Base-by-base conservation (phyloP, 2,329 filamentous ascomycete species). In the Plenodomus tracheiphilus region DNA sequence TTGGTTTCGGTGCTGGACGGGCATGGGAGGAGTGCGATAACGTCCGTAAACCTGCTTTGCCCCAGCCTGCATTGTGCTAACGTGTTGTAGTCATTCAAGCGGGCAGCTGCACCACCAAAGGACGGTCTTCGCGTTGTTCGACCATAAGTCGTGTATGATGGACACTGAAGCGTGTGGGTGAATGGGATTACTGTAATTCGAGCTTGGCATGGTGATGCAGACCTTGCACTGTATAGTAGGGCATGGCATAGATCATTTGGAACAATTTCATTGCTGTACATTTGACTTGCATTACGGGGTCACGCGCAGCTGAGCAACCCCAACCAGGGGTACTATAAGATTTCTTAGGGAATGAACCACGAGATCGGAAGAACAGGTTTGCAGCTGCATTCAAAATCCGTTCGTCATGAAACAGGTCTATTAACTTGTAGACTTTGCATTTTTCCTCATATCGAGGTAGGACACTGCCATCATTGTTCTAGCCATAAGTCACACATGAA, bases 11-110 rank as follows among this genome's bases (percentile, higher is more conserved):
- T 73, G 92, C 92, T 58, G 94, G 94, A 67, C 86, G 95, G 69
- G 94, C 94, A 49, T 99, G 96, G 81, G 94, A 99, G 77, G 94
- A 99, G 81, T 97, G 94, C 78, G 96, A 99, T 80, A 89, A 82
- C 65, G 78, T 80, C 62, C 64, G 75, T 74, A 35, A 40, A 4
- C 19, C 13, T n/a, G 28, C 21, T 16, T n/a, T 9, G 5, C 32
- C 10, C 6, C 34, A 30, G 28, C 22, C 17, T 13, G 18, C 32
- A 3, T 32, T 34, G 28, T 34, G n/a, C 46, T 58, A 49, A 59
- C 35, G 53, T n/a, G 20, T 1, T 18, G 35, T 49, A 80, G 78
- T 80, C 77, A 48, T 80, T 80, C 73, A 80, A 79, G 72, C 75
- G 76, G 47, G 76, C 78, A 34, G 70, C 77, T 40, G 68, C 70